Evolutionary conservation across 1,284 basidiomycete genomes (phyloP).

Genomic region (Melampsora larici-populina): DNA sequence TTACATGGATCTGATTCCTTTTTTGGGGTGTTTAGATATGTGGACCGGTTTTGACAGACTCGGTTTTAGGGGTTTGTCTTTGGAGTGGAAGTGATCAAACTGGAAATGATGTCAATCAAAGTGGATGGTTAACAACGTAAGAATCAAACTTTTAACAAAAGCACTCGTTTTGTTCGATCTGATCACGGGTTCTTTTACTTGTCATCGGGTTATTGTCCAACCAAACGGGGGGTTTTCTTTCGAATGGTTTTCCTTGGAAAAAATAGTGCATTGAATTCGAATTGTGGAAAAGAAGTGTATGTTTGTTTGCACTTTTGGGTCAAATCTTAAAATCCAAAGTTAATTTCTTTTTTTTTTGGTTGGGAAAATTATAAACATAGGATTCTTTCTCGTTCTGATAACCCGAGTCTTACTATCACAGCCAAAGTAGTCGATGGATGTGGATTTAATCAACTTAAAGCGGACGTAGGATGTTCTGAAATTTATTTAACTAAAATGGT

Average conservation of each 20-base stretch:
- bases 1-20: too few species aligned
- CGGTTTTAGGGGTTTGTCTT: constrained; percentile 24
- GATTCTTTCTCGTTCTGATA: not conserved
- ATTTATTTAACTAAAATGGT: constrained; percentile 39
- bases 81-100: constrained; percentile 23
- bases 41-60: constrained; percentile 12
- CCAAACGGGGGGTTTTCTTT: too few species aligned
- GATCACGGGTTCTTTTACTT: too few species aligned
- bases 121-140: constrained; percentile 33
- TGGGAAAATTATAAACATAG: not conserved
- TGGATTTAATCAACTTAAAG: constrained; percentile 1
- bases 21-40: constrained; percentile 5
- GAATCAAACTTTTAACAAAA: constrained; percentile 2
- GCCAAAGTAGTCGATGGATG: constrained; percentile 33
- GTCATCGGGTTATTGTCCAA: too few species aligned
- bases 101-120: constrained; percentile 15
- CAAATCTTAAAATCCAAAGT: not conserved
- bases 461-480: constrained; percentile 20
- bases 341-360: not conserved
- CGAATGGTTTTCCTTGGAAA: not conserved
- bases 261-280: not conserved
- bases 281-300: constrained; percentile 6
- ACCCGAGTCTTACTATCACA: constrained; percentile 15
- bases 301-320: not conserved
- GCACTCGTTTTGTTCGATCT: too few species aligned